A percentile compares a stretch with the other conserved stretches of the same genome.
Evolutionary conservation across 352 stramenopile genomes (phyloP).

Genomic region (Globisporangium mamillatum): DNA sequence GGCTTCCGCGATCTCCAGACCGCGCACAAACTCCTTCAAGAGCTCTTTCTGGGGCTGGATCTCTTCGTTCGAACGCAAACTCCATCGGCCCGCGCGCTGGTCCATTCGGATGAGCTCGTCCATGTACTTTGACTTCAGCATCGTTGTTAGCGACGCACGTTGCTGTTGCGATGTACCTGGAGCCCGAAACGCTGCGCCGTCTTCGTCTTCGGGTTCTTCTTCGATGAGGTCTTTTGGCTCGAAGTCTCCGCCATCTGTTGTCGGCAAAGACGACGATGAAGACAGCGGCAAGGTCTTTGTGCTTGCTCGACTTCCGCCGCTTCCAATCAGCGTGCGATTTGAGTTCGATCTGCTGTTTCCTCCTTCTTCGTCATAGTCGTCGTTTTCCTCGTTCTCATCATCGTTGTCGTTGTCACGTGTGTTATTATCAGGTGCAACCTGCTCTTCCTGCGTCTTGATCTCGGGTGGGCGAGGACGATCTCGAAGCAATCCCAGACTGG

Average conservation of each 20-base stretch:
- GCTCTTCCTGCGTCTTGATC: constrained; percentile 13
- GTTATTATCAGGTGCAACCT: not conserved
- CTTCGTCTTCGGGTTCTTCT: constrained; percentile 44
- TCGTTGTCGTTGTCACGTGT: constrained; percentile 8
- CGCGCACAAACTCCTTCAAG: constrained; percentile 67
- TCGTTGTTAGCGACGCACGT: constrained; percentile 47
- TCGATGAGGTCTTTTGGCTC: constrained; percentile 33
- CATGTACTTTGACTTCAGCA: constrained; percentile 64
- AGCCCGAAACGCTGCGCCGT: constrained; percentile 10
- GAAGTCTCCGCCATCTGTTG: constrained; percentile 35
- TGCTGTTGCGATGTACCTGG: constrained; percentile 8
- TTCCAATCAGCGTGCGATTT: constrained; percentile 47
- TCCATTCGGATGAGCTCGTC: constrained; percentile 47
- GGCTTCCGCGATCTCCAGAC: constrained; percentile 65
- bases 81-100: constrained; percentile 35
- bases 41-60: constrained; percentile 45
- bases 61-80: constrained; percentile 26
- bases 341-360: constrained; percentile 31
- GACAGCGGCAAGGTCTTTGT: constrained; percentile 55
- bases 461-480: constrained; percentile 7
- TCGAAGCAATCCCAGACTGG: not conserved
- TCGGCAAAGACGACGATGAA: constrained; percentile 39
- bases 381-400: constrained; percentile 26
- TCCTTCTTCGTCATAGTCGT: constrained; percentile 13
- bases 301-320: constrained; percentile 37